Evolutionary conservation across 2,329 filamentous ascomycete species (phyloP).

Genomic region (Cryphonectria nitschkei): DNA sequence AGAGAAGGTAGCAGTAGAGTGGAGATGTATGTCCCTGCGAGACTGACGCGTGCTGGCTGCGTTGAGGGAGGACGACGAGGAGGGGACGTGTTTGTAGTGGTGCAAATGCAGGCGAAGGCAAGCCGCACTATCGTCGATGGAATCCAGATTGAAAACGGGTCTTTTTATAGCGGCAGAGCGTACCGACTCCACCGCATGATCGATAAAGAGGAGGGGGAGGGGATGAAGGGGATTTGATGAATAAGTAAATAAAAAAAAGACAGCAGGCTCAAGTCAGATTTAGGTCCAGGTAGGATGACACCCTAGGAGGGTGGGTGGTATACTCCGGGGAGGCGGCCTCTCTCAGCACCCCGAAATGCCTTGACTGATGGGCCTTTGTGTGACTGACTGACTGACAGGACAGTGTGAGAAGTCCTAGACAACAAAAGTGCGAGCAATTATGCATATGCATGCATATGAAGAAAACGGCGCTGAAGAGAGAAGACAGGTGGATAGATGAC

Average conservation of each 20-base stretch:
- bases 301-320: neutral
- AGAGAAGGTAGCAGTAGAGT: conserved; percentile 37
- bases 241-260: conserved; percentile 30
- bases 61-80: conserved; percentile 26
- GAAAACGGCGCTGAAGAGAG: neutral
- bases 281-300: conserved; percentile 9
- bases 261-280: conserved; percentile 1
- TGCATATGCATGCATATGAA: neutral
- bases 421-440: neutral
- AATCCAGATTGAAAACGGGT: conserved; percentile 59
- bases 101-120: conserved; percentile 40
- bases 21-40: conserved; percentile 56
- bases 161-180: conserved; percentile 56
- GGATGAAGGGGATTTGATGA: conserved; percentile 26
- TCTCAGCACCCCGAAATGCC: conserved; percentile 10
- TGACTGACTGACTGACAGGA: neutral
- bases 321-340: conserved; percentile 17
- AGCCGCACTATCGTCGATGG: conserved; percentile 48
- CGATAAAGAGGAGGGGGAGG: conserved; percentile 18
- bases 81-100: conserved; percentile 28
- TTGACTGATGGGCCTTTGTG: neutral
- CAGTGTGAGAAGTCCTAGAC: neutral
- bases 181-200: conserved; percentile 61
- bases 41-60: conserved; percentile 42
- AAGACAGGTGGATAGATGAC: conserved; percentile 4